phyloP scores from a whole-genome alignment of 495 filamentous ascomycete species.

The Xylaria palmicola region DNA sequence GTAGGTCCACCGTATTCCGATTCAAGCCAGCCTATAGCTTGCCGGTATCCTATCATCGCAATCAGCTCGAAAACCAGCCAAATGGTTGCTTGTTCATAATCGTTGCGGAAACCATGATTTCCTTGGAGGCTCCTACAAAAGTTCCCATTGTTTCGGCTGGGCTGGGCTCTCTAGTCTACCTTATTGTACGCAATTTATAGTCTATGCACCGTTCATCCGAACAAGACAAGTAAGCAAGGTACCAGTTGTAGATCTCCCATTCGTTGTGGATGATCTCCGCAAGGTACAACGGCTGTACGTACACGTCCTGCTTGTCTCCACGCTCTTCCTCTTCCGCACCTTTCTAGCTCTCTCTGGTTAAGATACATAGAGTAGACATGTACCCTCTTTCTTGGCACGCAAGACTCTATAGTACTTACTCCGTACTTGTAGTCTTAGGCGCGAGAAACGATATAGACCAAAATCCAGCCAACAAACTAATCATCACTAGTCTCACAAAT shows the following conservation, averaged over 20 bases:
- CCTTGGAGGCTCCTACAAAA: not conserved
- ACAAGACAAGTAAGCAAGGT: constrained; percentile 18
- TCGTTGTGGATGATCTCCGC: constrained; percentile 11
- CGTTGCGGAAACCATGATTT: not conserved
- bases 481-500: constrained; percentile 1
- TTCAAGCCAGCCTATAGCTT: not conserved
- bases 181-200: no score
- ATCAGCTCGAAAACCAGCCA: not conserved
- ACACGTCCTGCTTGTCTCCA: not conserved
- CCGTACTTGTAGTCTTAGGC: no score
- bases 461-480: not conserved
- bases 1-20: not conserved
- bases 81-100: not conserved
- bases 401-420: no score
- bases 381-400: no score
- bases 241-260: constrained; percentile 15
- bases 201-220: constrained; percentile 10
- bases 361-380: no score
- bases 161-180: not conserved
- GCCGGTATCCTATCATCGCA: not conserved
- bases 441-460: not conserved
- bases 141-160: not conserved
- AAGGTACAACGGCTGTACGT: constrained; percentile 3
- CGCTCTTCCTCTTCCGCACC: not conserved
- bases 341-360: not conserved